Conservation (phyloP, 352 stramenopile species). For the Phytophthora agathidicida region DNA sequence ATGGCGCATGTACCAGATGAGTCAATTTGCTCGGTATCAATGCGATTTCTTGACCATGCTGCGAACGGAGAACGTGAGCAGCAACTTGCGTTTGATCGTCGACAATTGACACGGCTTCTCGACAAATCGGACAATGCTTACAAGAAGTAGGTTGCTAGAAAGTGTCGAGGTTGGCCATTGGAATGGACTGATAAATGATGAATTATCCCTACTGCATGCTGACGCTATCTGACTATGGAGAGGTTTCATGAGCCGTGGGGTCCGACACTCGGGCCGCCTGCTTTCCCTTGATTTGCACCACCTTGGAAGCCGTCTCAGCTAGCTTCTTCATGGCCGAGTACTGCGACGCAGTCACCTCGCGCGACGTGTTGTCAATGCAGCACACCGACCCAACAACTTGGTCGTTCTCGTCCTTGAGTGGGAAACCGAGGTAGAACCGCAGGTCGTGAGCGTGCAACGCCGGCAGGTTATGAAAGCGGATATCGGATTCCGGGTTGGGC, state of each 20-base stretch:
- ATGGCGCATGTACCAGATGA: neutral
- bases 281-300: conserved; percentile 41
- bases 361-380: conserved; percentile 54
- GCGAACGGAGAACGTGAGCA: neutral
- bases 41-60: conserved; percentile 1
- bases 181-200: conserved; percentile 28
- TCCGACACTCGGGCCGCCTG: conserved; percentile 11
- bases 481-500: conserved; percentile 58
- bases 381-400: conserved; percentile 68
- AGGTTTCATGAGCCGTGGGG: neutral
- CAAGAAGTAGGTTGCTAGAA: too few relatives aligned
- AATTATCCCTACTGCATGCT: neutral
- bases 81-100: neutral
- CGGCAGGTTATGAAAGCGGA: conserved; percentile 63
- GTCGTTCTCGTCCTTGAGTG: conserved; percentile 48
- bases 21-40: neutral
- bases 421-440: conserved; percentile 53
- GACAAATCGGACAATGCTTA: too few relatives aligned
- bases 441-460: conserved; percentile 35
- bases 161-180: too few relatives aligned
- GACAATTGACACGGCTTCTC: too few relatives aligned
- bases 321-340: conserved; percentile 59
- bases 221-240: conserved; percentile 5
- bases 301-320: conserved; percentile 53
- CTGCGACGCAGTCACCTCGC: conserved; percentile 57